Evolutionary conservation across 169 alveolate species (phyloP), one percentile per base, ranked within the genome.

Genomic region (Amoebophrya sp.): DNA sequence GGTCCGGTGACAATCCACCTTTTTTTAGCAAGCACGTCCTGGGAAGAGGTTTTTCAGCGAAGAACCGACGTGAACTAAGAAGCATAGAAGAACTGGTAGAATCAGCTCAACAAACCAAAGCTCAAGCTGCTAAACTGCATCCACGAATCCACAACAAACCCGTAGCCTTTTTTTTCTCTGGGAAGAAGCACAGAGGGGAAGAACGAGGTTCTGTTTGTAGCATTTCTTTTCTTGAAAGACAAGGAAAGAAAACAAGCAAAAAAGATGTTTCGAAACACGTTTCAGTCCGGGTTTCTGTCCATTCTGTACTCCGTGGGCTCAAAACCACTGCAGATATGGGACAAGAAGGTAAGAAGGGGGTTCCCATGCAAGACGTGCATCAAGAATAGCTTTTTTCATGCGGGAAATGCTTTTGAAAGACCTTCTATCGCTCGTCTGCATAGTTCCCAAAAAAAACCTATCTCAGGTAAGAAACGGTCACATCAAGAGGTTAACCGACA

Each of bases 311-410:
- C 98, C 89, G 97, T 98, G 91, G 99, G 99, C 96, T 95, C 96
- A 39, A 97, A 97, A 94, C 99, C 99, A 0, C 95, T 97, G 32
- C 97, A 97, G 92, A 96, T 97, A 66, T 97, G 99, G 99, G 97
- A 97, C 94, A 97, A 96, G 92, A 91, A 94, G 93, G 94, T n/a
- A 39, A 89, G 10, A 53, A 14, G 77, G 12, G 23, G 23, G 77
- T 53, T 12, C 77, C 23, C n/a, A 23, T 23, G 23, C 77, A 12
- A 53, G n/a, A 12, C 77, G 12, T 53, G 77, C n/a, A 53, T 12
- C 12, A 12, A 14, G 77, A 23, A 23, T 12, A 53, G 12, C n/a
- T 53, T 12, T 53, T 23, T 14, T 14, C n/a, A 53, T 12, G 77
- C 77, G 23, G n/a, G 12, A 23, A 23, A 53, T 53, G 77, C 23